phyloP scores from a whole-genome alignment of 129 eudicot genomes.

The Flaveria bidentis region DNA sequence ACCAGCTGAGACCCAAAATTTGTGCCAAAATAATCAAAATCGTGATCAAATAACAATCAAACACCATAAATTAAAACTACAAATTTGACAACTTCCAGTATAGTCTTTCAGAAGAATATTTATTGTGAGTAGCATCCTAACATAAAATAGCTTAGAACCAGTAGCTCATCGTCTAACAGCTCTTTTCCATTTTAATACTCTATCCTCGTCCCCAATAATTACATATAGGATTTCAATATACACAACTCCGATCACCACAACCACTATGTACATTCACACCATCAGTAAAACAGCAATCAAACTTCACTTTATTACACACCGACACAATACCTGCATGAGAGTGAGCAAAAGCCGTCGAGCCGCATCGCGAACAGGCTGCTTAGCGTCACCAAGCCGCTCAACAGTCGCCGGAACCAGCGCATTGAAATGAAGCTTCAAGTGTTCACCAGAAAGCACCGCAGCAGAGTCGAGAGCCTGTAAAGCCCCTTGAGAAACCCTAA shows the following conservation, averaged over 20 bases:
- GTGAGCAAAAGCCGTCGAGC: constrained; percentile 81
- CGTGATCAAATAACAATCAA: constrained; percentile 2
- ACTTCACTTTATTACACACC: constrained; percentile 7
- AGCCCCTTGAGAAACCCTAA: constrained; percentile 85
- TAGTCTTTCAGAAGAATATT: no score
- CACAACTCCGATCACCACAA: background rate
- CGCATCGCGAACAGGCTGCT: constrained; percentile 91
- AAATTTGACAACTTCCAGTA: background rate
- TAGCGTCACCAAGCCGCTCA: constrained; percentile 76
- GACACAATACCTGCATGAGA: constrained; percentile 76
- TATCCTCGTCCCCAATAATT: background rate
- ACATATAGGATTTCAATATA: background rate
- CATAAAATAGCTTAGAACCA: no score
- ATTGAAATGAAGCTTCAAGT: constrained; percentile 81
- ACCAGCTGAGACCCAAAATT: background rate
- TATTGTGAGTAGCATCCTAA: no score
- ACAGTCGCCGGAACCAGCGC: constrained; percentile 80
- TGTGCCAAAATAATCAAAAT: background rate
- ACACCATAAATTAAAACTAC: background rate
- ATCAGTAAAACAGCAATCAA: background rate
- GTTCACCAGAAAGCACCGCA: constrained; percentile 83
- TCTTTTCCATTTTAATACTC: no score
- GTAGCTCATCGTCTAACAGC: no score
- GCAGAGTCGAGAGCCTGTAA: constrained; percentile 83
- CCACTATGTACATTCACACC: background rate